Evolutionary conservation across 768 basidiomycete genomes (phyloP).

Genomic region (Butyriboletus loyo): DNA sequence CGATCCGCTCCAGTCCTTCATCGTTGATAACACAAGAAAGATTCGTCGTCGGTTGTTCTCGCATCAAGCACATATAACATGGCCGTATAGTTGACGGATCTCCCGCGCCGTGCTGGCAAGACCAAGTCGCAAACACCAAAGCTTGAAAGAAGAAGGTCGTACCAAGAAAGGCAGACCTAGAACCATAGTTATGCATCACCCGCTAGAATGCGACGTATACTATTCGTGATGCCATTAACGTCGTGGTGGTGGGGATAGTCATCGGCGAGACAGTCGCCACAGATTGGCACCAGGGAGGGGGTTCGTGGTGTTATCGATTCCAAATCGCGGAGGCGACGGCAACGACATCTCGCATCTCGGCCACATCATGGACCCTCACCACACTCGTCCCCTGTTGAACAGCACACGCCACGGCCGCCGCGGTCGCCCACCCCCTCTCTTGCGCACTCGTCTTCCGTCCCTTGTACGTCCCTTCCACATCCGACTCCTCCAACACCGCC

Average conservation of each 20-base stretch:
- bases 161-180: constrained; percentile 93
- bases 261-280: background rate
- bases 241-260: background rate
- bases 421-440: constrained; percentile 78
- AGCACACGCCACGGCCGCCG: constrained; percentile 69
- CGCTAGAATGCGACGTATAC: background rate
- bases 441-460: constrained; percentile 58
- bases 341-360: constrained; percentile 72
- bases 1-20: constrained; percentile 28
- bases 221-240: background rate
- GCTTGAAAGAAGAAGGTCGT: constrained; percentile 97
- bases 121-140: constrained; percentile 98
- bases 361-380: constrained; percentile 81
- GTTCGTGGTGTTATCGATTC: constrained; percentile 16
- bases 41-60: constrained; percentile 31
- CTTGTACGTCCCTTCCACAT: constrained; percentile 34
- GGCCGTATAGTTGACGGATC: constrained; percentile 82
- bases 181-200: constrained; percentile 71
- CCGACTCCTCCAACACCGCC: constrained; percentile 48
- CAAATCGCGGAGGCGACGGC: constrained; percentile 63
- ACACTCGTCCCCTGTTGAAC: constrained; percentile 70
- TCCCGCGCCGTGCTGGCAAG: constrained; percentile 99
- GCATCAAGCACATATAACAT: background rate
- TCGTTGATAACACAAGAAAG: constrained; percentile 73
- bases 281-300: background rate